Base-by-base conservation (phyloP, 495 filamentous ascomycete species). In the Staphylotrichum tortipilum region DNA sequence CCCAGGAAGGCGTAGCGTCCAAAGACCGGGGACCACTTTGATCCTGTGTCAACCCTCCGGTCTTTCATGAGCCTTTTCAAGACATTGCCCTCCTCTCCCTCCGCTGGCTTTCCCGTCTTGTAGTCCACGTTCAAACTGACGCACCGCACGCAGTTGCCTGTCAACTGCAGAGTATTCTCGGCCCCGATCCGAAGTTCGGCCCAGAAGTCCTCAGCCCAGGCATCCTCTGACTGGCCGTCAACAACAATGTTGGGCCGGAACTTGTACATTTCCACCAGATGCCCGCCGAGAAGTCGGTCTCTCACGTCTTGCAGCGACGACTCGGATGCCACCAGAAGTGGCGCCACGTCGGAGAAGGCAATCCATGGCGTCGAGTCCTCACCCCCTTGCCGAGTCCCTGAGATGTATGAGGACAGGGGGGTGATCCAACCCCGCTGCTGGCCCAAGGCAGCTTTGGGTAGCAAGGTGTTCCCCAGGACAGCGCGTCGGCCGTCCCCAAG, bases 171-270 rank as follows among this genome's bases (percentile, higher is more conserved):
- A 35, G 1, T 66, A 10, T 36, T 1, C 14, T 12, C 28, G 11
- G 10, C 3, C 57, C 44, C 42, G 21, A 88, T 56, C 3, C 53
- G 51, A 24, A 88, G 59, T 58, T 85, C 82, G 9, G 71, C 80
- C 90, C 90, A 97, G 61, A 78, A 92, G 54, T 95, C 91, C 58
- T 97, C 90, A 17, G 89, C 89, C 65, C 78, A 97, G 0, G 81
- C 73, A 8, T 58, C 56, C 26, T 66, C 64, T 4, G 58, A 83
- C 3, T 75, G 70, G 7, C 61, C 83, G 9, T 77, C 74, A 7
- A 95, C 64, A 7, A 95, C 81, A 34, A 95, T 79, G 57, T 95
- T 95, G 0, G 89, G 84, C 23, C 91, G 78, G 66, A 94, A 89
- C 60, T 89, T 92, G 10, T 80, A 82, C 57, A 86, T 76, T 54